phyloP scores from a whole-genome alignment of 2,329 filamentous ascomycete species.

The Xylaria sp. region DNA sequence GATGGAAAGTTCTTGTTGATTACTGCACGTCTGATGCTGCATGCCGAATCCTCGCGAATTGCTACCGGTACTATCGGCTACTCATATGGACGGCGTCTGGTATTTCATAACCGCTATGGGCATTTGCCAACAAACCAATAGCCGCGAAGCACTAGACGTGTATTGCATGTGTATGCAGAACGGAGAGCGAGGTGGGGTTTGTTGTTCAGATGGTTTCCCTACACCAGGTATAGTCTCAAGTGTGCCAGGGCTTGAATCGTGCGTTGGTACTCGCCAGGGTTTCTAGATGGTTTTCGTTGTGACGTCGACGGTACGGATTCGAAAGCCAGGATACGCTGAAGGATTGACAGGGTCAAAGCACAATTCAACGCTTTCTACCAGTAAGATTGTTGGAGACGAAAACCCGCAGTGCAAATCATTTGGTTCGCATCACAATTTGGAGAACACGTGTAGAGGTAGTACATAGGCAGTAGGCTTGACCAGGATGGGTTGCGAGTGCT shows the following conservation, averaged over 20 bases:
- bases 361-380: conserved; percentile 10
- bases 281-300: conserved; percentile 9
- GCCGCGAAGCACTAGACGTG: not conserved
- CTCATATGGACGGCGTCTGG: not conserved
- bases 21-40: not conserved
- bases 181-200: not conserved
- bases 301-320: conserved; percentile 22
- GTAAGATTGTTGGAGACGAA: conserved; percentile 1
- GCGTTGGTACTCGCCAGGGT: not conserved
- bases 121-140: not conserved
- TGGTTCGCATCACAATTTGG: conserved; percentile 24
- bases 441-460: conserved; percentile 20
- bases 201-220: too few species aligned
- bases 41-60: not conserved
- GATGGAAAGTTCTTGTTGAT: conserved; percentile 3
- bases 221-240: conserved; percentile 1
- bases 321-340: conserved; percentile 20
- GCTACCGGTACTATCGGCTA: not conserved
- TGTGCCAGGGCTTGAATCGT: conserved; percentile 6
- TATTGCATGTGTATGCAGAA: conserved; percentile 5
- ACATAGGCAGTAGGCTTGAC: not conserved
- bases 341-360: conserved; percentile 11
- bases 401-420: conserved; percentile 5
- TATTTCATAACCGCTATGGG: not conserved
- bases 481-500: not conserved